Base-by-base conservation (phyloP, 768 basidiomycete genomes). In the Amanita polypyramis region DNA sequence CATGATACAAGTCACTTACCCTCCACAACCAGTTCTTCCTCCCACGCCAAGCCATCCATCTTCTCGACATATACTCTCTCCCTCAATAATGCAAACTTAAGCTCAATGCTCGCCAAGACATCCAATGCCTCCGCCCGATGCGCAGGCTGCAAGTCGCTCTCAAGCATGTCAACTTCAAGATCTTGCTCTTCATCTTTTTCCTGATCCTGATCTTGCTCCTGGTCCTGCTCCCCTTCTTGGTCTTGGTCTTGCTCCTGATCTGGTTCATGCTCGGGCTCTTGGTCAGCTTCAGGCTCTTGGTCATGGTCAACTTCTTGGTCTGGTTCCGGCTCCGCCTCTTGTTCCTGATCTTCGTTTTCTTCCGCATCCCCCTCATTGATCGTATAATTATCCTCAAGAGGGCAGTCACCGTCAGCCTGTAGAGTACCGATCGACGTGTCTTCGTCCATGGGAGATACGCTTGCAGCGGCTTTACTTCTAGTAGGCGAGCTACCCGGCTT, bases 21-120 rank as follows among this genome's bases (percentile, higher is more conserved):
- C 36, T 82, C 76, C 23, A 76, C 70, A 19, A 98, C 74, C 56
- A 93, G 69, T 11, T 76, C 67, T 58, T 97, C 92, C 63, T 98
- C 95, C 78, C 82, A 85, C 29, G 87, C 84, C 6, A 95, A 68
- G 3, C 78, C 80, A 34, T 92, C 87, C 90, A 97, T 92, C 62
- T 93, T 87, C 66, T 98, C 95, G 15, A 97, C 73, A 62, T 94
- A 97, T 12, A 97, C 71, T 43, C 80, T 72, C 61, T 97, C 93
- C 40, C 95, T 68, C 48, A 97, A 63, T 27, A 85, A 65, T 0
- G 94, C 93, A 63, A 93, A 96, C 58, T 88, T 90, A 65, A 97
- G 79, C 60, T 99, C 95, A 55, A 99, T 94, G 38, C 72, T 75
- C 2, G 94, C 85, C 5, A 97, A 69, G 0, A 85, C 83, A 50